These are phyloP conservation scores for Psilocybe azurescens DNA, from an alignment of 768 basidiomycete genomes.

Conservation along the genomic window DNA sequence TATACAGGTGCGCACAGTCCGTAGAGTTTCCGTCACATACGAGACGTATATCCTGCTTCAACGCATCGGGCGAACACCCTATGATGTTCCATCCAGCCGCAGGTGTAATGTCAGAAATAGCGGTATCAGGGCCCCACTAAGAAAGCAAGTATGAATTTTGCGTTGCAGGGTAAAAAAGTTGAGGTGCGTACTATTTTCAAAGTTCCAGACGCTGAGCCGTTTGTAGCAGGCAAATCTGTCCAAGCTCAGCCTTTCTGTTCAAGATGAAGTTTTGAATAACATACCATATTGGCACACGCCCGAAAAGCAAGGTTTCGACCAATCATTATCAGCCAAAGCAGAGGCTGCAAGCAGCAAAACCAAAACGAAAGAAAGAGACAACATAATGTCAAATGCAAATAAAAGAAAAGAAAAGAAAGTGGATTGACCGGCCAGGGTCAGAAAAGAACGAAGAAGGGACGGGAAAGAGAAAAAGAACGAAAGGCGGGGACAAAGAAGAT, in stretches of 20 bases:
- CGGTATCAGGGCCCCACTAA: conserved; percentile 42
- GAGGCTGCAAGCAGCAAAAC: conserved; percentile 16
- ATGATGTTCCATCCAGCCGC: conserved; percentile 60
- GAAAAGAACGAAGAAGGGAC: conserved; percentile 1
- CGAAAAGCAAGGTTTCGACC: conserved; percentile 42
- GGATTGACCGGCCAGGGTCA: conserved; percentile 20
- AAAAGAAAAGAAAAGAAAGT: conserved; percentile 9
- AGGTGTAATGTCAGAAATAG: conserved; percentile 49
- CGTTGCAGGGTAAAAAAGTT: no score
- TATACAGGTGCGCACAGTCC: conserved; percentile 46
- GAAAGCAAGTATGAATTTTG: background rate
- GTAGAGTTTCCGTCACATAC: conserved; percentile 42
- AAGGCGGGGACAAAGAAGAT: background rate
- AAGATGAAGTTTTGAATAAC: background rate
- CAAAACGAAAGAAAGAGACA: conserved; percentile 14
- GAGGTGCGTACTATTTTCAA: conserved; percentile 38
- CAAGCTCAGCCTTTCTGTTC: background rate
- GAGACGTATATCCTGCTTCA: conserved; percentile 52
- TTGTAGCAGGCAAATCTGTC: conserved; percentile 36
- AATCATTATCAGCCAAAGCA: conserved; percentile 44
- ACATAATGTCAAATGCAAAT: conserved; percentile 12
- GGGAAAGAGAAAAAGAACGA: conserved; percentile 7
- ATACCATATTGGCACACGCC: conserved; percentile 46
- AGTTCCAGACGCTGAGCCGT: conserved; percentile 40
- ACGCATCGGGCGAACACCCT: conserved; percentile 43